Evolutionary conservation across 1,284 basidiomycete species (phyloP), one percentile per base, ranked within the genome.

Genomic region (Papiliotrema laurentii): DNA sequence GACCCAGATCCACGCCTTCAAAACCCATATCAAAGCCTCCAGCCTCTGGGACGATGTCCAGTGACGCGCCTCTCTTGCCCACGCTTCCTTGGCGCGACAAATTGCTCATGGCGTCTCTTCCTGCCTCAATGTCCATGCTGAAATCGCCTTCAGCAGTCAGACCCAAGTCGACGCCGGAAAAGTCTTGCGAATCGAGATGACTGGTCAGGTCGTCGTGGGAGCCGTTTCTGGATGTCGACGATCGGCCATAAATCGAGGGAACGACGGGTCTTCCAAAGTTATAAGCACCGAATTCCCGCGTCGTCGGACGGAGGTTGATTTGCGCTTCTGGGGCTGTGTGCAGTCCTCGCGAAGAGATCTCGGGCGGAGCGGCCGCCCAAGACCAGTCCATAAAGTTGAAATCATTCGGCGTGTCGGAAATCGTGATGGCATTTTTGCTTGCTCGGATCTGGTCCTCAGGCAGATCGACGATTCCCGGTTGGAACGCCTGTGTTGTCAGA

Each of bases 381-480:
- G 59, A 55, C 70, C 70, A 72, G 51, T 70, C 72, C 44, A 70
- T 53, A 44, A 69, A 59, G 51, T 71, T 66, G 49, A 68, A 60
- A 25, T 65, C 66, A 37, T 60, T 59, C 11, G 56, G 55, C 3
- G 47, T 50, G 35, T 68, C 64, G 14, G 68, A 55, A 44, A 71
- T 64, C 5, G 72, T 74, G 53, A 74, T 74, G 19, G 71, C 83
- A 55, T 89, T 89, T 61, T 85, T 83, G 67, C 86, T 86, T 30
- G 89, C 87, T 18, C 83, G 83, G 4, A 94, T 80, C 73, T 96
- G 91, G 59, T 96, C 90, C 64, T 91, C 89, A 16, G 91, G 89
- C 81, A 97, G 84, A 75, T 97, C 92, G 46, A 94, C 91, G 9
- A 91, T 76, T 54, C 91, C 91, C 18, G 91, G 89, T 53, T 90